A percentile compares a stretch with the other conserved stretches of the same genome.
Conservation (phyloP, 192 early-diverging fungal species). For the Rhizophagus sp. region DNA sequence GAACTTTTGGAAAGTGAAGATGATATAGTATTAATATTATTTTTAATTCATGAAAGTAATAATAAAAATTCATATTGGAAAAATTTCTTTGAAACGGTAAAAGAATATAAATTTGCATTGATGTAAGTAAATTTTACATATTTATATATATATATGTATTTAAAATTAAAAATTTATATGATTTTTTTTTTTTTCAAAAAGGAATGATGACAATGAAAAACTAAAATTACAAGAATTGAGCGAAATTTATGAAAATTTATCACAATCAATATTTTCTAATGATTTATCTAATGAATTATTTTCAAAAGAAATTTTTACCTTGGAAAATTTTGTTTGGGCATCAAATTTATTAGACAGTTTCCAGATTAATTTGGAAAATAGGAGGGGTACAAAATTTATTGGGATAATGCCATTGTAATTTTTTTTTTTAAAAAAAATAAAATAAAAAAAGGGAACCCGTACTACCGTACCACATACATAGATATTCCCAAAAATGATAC, state of each 20-base stretch:
- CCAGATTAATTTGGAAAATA: neutral
- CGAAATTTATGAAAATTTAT: neutral
- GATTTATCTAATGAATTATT: neutral
- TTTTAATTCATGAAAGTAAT: constrained; percentile 11
- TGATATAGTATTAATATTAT: neutral
- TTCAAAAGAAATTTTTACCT: neutral
- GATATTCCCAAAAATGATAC: too few relatives aligned
- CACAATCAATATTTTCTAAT: neutral
- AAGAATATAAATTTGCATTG: neutral
- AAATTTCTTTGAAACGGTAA: neutral
- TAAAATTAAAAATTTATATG: neutral
- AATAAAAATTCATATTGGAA: neutral
- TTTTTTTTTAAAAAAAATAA: too few relatives aligned
- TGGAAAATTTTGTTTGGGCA: neutral
- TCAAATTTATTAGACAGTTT: neutral
- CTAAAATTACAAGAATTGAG: neutral
- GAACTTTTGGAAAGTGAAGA: neutral
- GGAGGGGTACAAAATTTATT: too few relatives aligned
- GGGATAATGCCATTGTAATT: constrained; percentile 8
- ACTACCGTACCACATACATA: too few relatives aligned
- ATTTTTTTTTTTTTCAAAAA: neutral
- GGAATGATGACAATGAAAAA: neutral
- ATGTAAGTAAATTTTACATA: neutral
- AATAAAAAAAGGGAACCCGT: too few relatives aligned
- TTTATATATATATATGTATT: too few relatives aligned